A percentile compares a stretch with the other conserved stretches of the same genome.
phyloP scores from a whole-genome alignment of 2,329 filamentous ascomycete species.

The Ilyonectria robusta region DNA sequence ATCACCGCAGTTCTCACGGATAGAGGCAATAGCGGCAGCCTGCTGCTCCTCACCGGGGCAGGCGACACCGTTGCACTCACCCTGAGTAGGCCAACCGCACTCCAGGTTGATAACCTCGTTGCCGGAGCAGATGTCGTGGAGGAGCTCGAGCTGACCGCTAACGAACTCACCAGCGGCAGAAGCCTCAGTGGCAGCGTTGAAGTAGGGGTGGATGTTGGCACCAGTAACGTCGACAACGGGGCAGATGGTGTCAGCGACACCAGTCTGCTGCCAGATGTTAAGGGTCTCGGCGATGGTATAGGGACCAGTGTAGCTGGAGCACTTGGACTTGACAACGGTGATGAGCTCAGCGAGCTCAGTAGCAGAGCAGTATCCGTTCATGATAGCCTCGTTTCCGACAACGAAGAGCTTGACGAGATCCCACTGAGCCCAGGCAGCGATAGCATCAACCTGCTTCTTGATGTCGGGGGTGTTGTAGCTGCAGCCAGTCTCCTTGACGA shows the following conservation, averaged over 20 bases:
- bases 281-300: slow-evolving; percentile 91
- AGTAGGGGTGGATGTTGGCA: slow-evolving; percentile 94
- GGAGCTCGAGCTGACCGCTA: slow-evolving; percentile 77
- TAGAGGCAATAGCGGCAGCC: slow-evolving; percentile 78
- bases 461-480: slow-evolving; percentile 72
- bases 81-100: slow-evolving; percentile 87
- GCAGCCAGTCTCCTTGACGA: slow-evolving; percentile 78
- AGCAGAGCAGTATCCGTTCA: slow-evolving; percentile 78
- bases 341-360: slow-evolving; percentile 80
- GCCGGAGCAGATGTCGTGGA: slow-evolving; percentile 78
- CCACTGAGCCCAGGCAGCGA: slow-evolving; percentile 82
- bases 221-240: slow-evolving; percentile 81
- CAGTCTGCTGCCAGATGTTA: slow-evolving; percentile 78
- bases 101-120: slow-evolving; percentile 87
- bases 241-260: slow-evolving; percentile 76
- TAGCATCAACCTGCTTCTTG: slow-evolving; percentile 79
- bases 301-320: slow-evolving; percentile 81
- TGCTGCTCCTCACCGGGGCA: slow-evolving; percentile 79
- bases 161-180: slow-evolving; percentile 83
- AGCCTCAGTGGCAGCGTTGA: slow-evolving; percentile 80
- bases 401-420: slow-evolving; percentile 84
- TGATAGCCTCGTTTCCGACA: slow-evolving; percentile 92
- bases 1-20: slow-evolving; percentile 75
- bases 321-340: slow-evolving; percentile 72
- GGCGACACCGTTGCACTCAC: slow-evolving; percentile 79